Conservation (phyloP, 225 moss, liverwort and hornwort genomes). For the Bryum argenteum region DNA sequence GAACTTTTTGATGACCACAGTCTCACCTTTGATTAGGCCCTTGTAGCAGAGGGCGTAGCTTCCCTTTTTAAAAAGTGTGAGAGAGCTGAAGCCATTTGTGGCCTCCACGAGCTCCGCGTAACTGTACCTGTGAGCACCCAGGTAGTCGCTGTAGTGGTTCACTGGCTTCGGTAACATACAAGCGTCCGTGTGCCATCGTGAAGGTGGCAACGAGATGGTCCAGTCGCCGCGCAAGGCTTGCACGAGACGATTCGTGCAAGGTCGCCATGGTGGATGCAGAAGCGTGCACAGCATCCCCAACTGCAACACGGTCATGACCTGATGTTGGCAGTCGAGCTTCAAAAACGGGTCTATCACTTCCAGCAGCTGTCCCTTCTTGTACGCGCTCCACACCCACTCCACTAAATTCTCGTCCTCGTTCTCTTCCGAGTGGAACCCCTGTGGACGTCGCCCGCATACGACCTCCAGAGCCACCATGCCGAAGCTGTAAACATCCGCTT, state of each 20-base stretch:
- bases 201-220: conserved; percentile 1
- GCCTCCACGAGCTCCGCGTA: conserved; percentile 19
- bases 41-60: no score
- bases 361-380: conserved; percentile 14
- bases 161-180: neutral
- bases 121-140: conserved; percentile 1
- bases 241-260: conserved; percentile 4
- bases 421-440: neutral
- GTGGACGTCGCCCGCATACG: conserved; percentile 22
- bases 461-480: conserved; percentile 56
- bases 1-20: no score
- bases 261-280: neutral
- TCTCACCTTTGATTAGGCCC: no score
- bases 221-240: conserved; percentile 14
- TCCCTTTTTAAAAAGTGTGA: neutral
- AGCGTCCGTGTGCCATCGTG: neutral
- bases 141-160: neutral
- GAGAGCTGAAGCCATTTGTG: conserved; percentile 6
- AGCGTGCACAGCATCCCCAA: conserved; percentile 25
- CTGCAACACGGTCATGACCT: conserved; percentile 16
- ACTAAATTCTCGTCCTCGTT: neutral
- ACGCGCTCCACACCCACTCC: conserved; percentile 13
- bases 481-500: conserved; percentile 54
- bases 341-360: conserved; percentile 18
- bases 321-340: neutral